Percentiles rank a stretch among this genome's conserved stretches.
Conservation (phyloP, 2,329 filamentous ascomycete species). For the Pseudodiploospora longispora region DNA sequence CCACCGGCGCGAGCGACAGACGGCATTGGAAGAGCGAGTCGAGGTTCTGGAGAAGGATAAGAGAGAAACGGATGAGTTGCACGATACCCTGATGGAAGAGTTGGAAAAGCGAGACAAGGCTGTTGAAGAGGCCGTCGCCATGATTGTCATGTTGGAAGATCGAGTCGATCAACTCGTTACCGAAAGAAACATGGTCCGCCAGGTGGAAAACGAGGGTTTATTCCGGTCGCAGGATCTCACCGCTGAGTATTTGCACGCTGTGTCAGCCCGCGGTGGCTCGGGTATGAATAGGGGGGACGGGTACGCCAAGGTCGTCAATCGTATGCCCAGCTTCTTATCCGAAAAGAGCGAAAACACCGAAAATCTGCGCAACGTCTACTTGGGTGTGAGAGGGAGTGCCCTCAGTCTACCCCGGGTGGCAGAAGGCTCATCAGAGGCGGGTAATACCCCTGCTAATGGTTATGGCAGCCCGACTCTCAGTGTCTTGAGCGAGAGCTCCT, state of each 20-base stretch:
- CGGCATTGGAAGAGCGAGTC: slow-evolving; percentile 48
- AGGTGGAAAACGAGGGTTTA: slow-evolving; percentile 36
- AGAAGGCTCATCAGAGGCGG: slow-evolving; percentile 30
- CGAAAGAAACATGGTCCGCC: slow-evolving; percentile 46
- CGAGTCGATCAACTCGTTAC: slow-evolving; percentile 44
- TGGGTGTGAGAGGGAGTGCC: slow-evolving; percentile 40
- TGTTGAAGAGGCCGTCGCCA: slow-evolving; percentile 59
- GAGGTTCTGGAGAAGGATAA: slow-evolving; percentile 47
- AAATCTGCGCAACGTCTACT: slow-evolving; percentile 52
- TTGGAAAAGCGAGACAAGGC: slow-evolving; percentile 62
- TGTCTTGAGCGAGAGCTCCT: slow-evolving; percentile 59
- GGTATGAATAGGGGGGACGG: slow-evolving; percentile 17
- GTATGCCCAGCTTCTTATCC: slow-evolving; percentile 59
- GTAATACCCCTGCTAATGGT: slow-evolving; percentile 25
- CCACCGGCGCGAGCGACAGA: slow-evolving; percentile 58
- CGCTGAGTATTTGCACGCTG: slow-evolving; percentile 16
- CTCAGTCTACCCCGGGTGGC: slow-evolving; percentile 41
- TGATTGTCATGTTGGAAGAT: slow-evolving; percentile 60
- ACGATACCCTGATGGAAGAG: slow-evolving; percentile 50
- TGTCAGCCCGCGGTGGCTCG: slow-evolving; percentile 11
- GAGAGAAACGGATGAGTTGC: slow-evolving; percentile 47
- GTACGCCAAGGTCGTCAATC: slow-evolving; percentile 34
- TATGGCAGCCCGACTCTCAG: slow-evolving; percentile 54
- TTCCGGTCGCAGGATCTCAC: slow-evolving; percentile 25
- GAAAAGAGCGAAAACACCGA: slow-evolving; percentile 52